Percentiles rank a stretch among this genome's conserved stretches.
These are phyloP conservation scores for Trichosporon coremiiforme DNA, from an alignment of 1,284 basidiomycete genomes.

Conservation along the genomic window DNA sequence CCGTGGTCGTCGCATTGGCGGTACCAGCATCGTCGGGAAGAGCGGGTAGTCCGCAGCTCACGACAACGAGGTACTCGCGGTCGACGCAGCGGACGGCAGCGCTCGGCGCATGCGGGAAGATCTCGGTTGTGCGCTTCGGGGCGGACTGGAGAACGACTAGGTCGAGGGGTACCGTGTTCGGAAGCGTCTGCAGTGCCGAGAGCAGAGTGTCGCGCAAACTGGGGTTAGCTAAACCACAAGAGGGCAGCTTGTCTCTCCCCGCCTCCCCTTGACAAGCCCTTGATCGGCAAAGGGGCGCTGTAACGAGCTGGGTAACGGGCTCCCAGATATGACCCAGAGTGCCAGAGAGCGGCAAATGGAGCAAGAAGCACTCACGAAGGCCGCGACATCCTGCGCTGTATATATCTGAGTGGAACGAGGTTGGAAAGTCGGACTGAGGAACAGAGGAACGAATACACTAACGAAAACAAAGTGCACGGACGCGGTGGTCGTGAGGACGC, in stretches of 20 bases:
- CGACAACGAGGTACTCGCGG: slow-evolving; percentile 65
- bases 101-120: slow-evolving; percentile 71
- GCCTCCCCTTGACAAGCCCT: no score
- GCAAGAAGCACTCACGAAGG: background rate
- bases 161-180: slow-evolving; percentile 65
- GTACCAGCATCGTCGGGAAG: background rate
- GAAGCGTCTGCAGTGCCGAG: slow-evolving; percentile 59
- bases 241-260: background rate
- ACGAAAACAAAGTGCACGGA: background rate
- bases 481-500: slow-evolving; percentile 9
- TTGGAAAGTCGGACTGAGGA: background rate
- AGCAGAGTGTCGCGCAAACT: slow-evolving; percentile 69
- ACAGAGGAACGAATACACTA: background rate
- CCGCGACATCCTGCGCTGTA: slow-evolving; percentile 5
- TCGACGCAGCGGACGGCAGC: slow-evolving; percentile 58
- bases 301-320: no score
- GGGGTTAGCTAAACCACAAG: slow-evolving; percentile 12
- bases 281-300: no score
- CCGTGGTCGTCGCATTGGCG: slow-evolving; percentile 27
- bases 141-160: slow-evolving; percentile 73
- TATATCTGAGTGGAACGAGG: no score
- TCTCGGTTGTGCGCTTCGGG: slow-evolving; percentile 64
- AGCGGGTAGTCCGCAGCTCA: slow-evolving; percentile 62
- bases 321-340: no score
- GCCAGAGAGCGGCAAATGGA: background rate